Conservation (phyloP, 768 basidiomycete species). For the Cystofilobasidium bisporidii region DNA sequence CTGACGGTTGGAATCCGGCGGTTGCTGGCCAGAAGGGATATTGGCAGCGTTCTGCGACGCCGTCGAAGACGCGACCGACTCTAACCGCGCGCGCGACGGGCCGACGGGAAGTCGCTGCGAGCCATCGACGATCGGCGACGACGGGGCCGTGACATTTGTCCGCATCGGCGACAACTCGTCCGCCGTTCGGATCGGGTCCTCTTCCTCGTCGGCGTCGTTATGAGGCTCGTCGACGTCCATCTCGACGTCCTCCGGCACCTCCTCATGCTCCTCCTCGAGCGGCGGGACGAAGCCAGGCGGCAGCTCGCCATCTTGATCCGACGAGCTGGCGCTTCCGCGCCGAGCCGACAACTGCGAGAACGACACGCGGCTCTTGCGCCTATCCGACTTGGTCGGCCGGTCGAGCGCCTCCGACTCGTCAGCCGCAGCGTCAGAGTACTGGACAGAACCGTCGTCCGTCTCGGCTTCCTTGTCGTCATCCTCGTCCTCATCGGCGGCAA, state of each 20-base stretch:
- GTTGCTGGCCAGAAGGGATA: no score
- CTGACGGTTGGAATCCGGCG: neutral
- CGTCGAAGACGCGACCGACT: neutral
- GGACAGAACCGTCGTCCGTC: neutral
- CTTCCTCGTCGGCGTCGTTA: neutral
- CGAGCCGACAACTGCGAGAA: slow-evolving; percentile 4
- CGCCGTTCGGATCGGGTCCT: neutral
- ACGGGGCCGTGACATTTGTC: neutral
- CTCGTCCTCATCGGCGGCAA: neutral
- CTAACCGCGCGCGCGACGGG: neutral
- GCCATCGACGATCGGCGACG: neutral
- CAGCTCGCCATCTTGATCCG: neutral
- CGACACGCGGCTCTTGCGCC: neutral
- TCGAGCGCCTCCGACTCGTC: neutral
- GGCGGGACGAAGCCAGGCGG: neutral
- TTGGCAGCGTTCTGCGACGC: no score
- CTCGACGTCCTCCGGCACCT: neutral
- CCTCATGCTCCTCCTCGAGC: neutral
- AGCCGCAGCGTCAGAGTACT: neutral
- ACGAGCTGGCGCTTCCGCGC: no score
- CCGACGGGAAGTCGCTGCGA: neutral
- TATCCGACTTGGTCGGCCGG: neutral
- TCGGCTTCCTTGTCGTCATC: neutral
- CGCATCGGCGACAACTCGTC: neutral
- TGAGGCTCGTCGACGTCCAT: no score